phyloP scores from a whole-genome alignment of 257 asterid species.

The Solanum appendiculatum region DNA sequence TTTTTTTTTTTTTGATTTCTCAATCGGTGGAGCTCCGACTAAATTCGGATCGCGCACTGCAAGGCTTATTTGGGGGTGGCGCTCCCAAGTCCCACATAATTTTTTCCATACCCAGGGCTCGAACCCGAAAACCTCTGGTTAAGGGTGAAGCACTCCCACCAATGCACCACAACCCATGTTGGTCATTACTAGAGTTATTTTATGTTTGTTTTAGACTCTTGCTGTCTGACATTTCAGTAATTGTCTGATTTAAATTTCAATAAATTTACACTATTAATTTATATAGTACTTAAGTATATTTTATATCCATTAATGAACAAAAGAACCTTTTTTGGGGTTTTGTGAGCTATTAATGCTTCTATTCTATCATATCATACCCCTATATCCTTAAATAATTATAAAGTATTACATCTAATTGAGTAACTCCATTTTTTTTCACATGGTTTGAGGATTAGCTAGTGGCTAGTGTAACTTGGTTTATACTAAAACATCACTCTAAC shows the following conservation, averaged over 20 bases:
- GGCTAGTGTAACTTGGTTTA: not conserved
- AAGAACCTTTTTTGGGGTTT: conserved; percentile 8
- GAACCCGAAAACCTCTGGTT: no score
- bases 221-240: not conserved
- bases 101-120: no score
- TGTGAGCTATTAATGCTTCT: conserved; percentile 46
- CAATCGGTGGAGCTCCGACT: no score
- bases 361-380: conserved; percentile 17
- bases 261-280: not conserved
- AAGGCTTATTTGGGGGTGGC: no score
- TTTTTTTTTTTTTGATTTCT: no score
- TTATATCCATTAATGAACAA: not conserved
- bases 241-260: not conserved
- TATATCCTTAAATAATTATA: not conserved
- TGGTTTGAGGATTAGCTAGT: conserved; percentile 8
- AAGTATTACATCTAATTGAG: conserved; percentile 3
- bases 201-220: conserved; percentile 11
- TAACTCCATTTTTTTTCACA: conserved; percentile 6
- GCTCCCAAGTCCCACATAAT: no score
- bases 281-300: not conserved
- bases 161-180: no score
- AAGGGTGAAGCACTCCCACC: no score
- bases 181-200: not conserved
- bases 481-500: not conserved
- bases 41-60: no score